phyloP scores from a whole-genome alignment of 129 eudicot genomes.

The Flaveria robusta region DNA sequence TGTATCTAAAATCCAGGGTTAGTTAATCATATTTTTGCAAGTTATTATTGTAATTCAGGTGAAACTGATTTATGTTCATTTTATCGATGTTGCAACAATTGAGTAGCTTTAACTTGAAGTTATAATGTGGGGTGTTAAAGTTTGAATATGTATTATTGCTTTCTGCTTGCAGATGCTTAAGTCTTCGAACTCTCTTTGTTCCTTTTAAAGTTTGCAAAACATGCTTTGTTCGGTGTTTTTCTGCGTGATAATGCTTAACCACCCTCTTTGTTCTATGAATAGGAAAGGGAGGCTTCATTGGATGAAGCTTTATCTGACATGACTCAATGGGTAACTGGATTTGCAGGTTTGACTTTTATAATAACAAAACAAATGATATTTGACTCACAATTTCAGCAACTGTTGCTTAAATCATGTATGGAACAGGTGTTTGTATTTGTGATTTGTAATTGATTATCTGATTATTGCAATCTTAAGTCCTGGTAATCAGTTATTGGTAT shows the following conservation, averaged over 20 bases:
- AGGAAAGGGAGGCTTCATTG: slow-evolving; percentile 66
- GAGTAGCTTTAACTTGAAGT: not conserved
- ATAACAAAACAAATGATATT: not conserved
- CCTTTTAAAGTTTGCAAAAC: no score
- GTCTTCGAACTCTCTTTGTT: no score
- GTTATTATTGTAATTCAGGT: no score
- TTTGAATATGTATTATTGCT: not conserved
- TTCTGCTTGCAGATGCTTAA: no score
- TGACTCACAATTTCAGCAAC: not conserved
- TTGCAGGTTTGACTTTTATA: slow-evolving; percentile 51
- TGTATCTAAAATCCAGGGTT: slow-evolving; percentile 77
- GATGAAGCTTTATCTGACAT: slow-evolving; percentile 64
- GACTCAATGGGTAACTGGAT: slow-evolving; percentile 78
- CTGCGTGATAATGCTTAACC: slow-evolving; percentile 14
- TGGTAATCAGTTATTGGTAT: not conserved
- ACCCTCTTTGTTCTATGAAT: slow-evolving; percentile 19
- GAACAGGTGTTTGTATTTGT: not conserved
- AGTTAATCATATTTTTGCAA: not conserved
- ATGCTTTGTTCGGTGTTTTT: no score
- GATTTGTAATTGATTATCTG: not conserved
- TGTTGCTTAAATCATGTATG: no score
- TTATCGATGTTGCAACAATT: not conserved
- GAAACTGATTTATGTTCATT: slow-evolving; percentile 3
- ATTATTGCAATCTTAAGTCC: not conserved
- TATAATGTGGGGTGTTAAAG: not conserved